Evolutionary conservation across 768 basidiomycete species (phyloP), one percentile per base, ranked within the genome.

Genomic region (Trametes cingulata): DNA sequence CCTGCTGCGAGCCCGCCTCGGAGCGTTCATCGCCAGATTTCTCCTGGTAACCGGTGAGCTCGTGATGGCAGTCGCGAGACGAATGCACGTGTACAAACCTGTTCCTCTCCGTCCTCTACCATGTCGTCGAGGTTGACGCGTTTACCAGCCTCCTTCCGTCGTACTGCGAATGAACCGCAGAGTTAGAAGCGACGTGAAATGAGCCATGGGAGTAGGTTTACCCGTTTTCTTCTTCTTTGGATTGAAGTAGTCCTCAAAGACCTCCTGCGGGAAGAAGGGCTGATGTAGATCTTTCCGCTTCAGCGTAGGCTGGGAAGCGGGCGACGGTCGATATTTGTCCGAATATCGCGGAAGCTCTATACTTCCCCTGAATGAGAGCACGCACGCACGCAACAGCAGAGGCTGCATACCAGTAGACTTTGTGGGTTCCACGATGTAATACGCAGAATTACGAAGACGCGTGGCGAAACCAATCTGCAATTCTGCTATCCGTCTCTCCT

Each of bases 171-270:
- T 20, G 35, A 35, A 19, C 19, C 45, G 22, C 14, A 17, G 22
- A 15, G 39, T 15, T 40, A 17, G 19, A n/a, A 19, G 12, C 6
- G 24, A 4, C 8, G 15, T 24, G 29, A 47, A 36, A 20, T 33
- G 37, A 10, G 6, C 15, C 14, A 6, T 19, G 5, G 14, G 4
- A 63, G 10, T 14, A 37, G 2, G 19, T 62, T 25, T 15, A 70
- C 58, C 22, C 6, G 53, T 66, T 40, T 67, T 81, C 63, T 80
- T 80, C 71, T 81, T 90, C 65, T 84, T 82, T 2, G 88, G 87
- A 69, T 91, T 89, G 74, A 94, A 94, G 70, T 90, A 90, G 10
- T 79, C 80, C 40, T 92, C 90, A 56, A 91, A 87, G 45, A 94
- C 80, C 40, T 86, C 86, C 14, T 78, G 70, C 6, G 92, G 92